A percentile compares a stretch with the other conserved stretches of the same genome.
Evolutionary conservation across 108 stramenopile genomes (phyloP).

Genomic region (Fragilaria crotonensis): DNA sequence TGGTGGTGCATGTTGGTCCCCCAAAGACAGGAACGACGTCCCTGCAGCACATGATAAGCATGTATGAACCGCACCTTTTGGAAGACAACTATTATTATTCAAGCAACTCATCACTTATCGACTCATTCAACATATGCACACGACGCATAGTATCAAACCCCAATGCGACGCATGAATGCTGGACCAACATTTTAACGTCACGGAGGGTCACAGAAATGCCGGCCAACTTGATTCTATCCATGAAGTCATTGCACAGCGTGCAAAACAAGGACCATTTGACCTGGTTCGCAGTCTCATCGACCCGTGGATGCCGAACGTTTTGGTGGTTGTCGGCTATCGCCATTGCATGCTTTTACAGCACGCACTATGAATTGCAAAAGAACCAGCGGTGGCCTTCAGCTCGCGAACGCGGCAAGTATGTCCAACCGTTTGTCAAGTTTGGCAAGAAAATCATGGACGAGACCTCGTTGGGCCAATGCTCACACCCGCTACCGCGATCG

Average conservation of each 20-base stretch:
- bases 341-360: not conserved
- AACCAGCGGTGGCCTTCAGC: not conserved
- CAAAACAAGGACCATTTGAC: not conserved
- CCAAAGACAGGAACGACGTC: conserved; percentile 19
- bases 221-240: not conserved
- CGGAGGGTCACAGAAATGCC: not conserved
- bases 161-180: not conserved
- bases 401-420: not conserved
- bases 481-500: not conserved
- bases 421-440: not conserved
- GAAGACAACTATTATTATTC: conserved; percentile 1
- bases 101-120: not conserved
- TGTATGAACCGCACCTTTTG: not conserved
- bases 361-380: not conserved
- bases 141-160: not conserved
- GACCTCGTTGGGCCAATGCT: not conserved
- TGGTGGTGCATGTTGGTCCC: conserved; percentile 11
- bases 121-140: not conserved
- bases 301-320: not conserved
- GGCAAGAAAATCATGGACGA: not conserved
- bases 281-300: not conserved
- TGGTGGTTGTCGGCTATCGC: not conserved
- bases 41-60: conserved; percentile 1
- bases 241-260: not conserved
- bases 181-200: not conserved